Conservation (phyloP, 805 yeast species). For the Metschnikowia koreensis region DNA sequence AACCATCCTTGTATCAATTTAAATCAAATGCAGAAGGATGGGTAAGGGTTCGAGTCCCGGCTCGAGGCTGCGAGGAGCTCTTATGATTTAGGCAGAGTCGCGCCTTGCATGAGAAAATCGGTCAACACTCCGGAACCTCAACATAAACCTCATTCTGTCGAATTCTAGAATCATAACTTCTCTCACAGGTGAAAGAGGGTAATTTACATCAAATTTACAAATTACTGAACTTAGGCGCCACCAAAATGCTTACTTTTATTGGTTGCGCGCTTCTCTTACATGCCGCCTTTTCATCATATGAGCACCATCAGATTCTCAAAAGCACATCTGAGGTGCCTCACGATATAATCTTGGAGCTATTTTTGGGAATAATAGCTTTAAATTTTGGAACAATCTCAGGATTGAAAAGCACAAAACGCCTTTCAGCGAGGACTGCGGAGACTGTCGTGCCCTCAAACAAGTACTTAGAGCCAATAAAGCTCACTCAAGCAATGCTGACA, state of each 20-base stretch:
- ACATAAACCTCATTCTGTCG: no score
- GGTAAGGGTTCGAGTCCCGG: no score
- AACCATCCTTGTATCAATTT: no score
- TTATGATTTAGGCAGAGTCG: no score
- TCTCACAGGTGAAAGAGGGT: no score
- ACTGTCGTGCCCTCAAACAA: conserved; percentile 27
- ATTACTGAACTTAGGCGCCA: no score
- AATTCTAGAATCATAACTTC: no score
- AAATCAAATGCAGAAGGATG: no score
- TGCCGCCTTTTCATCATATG: conserved; percentile 55
- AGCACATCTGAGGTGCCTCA: conserved; percentile 31
- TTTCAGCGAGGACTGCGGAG: conserved; percentile 22
- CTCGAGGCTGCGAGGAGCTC: no score
- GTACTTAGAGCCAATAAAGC: conserved; percentile 46
- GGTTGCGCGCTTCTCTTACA: conserved; percentile 34
- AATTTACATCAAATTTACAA: no score
- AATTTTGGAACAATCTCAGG: conserved; percentile 38
- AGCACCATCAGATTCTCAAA: conserved; percentile 43
- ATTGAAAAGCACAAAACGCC: conserved; percentile 20
- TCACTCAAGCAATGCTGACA: conserved; percentile 45
- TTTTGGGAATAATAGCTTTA: conserved; percentile 45
- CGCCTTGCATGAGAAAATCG: no score
- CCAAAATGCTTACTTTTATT: neutral
- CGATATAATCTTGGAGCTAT: conserved; percentile 52
- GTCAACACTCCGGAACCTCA: no score